Evolutionary conservation across 176 grass and related monocot species (phyloP), one percentile per base, ranked within the genome.

Genomic region (Metroxylon sagu): DNA sequence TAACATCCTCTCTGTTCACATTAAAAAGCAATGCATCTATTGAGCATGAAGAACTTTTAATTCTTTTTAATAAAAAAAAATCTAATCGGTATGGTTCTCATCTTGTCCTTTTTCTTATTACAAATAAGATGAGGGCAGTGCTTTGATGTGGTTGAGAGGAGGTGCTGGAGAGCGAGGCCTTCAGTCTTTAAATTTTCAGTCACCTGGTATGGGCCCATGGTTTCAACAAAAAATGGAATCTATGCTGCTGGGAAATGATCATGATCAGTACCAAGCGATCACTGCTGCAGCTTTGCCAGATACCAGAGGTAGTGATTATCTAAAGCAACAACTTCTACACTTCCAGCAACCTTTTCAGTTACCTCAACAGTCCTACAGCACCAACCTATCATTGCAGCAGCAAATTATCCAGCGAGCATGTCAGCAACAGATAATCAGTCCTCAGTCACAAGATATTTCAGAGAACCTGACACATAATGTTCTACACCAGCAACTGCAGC

Each of bases 131-230:
- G 94, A 98, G 63, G 79, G 82, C 74, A 93, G 85, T 85, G 94
- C 94, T 75, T 85, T 89, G 26, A 98, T 92, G 94, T 98, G 94
- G 94, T 74, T 88, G 79, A 85, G 88, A 55, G 85, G 87, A 52
- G 73, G 85, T 68, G 62, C 94, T 74, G 84, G 84, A 48, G 88
- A 92, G 26, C 84, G 79, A 79, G 79, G 83, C 14, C 76, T 76
- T 61, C 82, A 85, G 30, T 98, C 88, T 48, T 57, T 92, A 48
- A 93, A 85, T 67, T 85, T 87, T 60, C 85, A 88, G 70, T 82
- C 87, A 55, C 82, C 82, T 66, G 84, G 88, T 71, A 67, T 92
- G 28, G 79, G 85, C 16, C 75, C 88, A 15, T 98, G 94, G 94
- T 76, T 74, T 54, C 78, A 81, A 66, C 93, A 89, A 59, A 85